These are phyloP conservation scores for Podochytrium sp. DNA, from an alignment of 192 early-diverging fungal genomes.

Conservation along the genomic window DNA sequence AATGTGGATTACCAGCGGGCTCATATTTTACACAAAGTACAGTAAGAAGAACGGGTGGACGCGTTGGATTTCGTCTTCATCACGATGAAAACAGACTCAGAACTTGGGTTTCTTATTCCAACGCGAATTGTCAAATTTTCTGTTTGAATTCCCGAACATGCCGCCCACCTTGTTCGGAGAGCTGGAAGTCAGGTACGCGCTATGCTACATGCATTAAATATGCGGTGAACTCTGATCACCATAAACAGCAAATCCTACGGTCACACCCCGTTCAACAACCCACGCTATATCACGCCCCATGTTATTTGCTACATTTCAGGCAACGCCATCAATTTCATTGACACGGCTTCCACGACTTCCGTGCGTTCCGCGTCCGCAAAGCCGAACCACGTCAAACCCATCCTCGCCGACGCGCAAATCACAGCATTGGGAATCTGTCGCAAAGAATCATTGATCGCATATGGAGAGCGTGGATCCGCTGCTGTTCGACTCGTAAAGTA, in stretches of 20 bases:
- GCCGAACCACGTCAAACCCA: slow-evolving; percentile 8
- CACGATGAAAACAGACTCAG: too few species aligned
- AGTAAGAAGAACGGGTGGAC: too few species aligned
- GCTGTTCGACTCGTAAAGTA: slow-evolving; percentile 51
- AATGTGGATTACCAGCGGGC: too few species aligned
- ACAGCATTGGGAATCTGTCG: slow-evolving; percentile 48
- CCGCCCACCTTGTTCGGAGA: slow-evolving; percentile 48
- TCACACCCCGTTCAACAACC: slow-evolving; percentile 34
- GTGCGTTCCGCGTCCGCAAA: neutral
- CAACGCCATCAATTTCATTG: slow-evolving; percentile 51
- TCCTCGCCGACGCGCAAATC: slow-evolving; percentile 45
- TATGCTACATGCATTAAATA: neutral
- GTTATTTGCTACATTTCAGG: slow-evolving; percentile 53
- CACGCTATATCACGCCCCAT: slow-evolving; percentile 36
- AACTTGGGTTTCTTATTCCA: too few species aligned
- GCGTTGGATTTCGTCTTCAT: too few species aligned
- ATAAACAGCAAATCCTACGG: slow-evolving; percentile 48
- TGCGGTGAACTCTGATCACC: neutral
- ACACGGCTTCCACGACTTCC: too few species aligned
- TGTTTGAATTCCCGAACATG: slow-evolving; percentile 31
- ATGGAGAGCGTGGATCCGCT: slow-evolving; percentile 43
- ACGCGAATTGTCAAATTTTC: too few species aligned
- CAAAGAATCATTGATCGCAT: slow-evolving; percentile 49
- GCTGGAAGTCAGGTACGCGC: slow-evolving; percentile 44
- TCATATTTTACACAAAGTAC: too few species aligned